Evolutionary conservation across 2,329 filamentous ascomycete genomes (phyloP).

Genomic region (Fusarium buharicum): DNA sequence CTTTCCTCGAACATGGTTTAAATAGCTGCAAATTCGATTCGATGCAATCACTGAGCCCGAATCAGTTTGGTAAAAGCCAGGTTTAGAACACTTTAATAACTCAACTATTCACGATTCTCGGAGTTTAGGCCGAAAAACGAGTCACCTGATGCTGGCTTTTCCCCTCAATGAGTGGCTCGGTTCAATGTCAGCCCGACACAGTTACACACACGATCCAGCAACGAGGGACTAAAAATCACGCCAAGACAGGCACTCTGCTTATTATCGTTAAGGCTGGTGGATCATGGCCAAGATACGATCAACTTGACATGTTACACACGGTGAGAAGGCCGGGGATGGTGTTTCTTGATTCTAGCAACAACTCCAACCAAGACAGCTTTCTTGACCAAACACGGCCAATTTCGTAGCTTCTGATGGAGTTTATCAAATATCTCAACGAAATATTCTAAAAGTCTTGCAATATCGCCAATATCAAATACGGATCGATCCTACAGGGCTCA

Average conservation of each 20-base stretch:
- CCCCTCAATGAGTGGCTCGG: conserved; percentile 16
- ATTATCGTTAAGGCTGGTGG: neutral
- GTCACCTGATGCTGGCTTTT: conserved; percentile 6
- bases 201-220: neutral
- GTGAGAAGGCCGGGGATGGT: neutral
- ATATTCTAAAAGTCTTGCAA: too few species aligned
- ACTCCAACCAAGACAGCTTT: too few species aligned
- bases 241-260: neutral
- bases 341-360: too few species aligned
- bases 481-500: neutral
- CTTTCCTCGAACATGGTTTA: conserved; percentile 26
- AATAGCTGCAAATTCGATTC: neutral
- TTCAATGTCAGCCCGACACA: neutral
- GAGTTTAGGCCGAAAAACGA: neutral
- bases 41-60: too few species aligned
- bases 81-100: neutral
- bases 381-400: too few species aligned
- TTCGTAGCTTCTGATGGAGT: too few species aligned
- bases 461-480: too few species aligned
- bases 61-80: too few species aligned
- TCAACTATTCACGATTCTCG: neutral
- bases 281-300: neutral
- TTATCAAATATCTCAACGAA: too few species aligned
- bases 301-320: neutral
- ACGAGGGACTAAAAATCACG: neutral